phyloP scores from a whole-genome alignment of 108 stramenopile genomes.

The Cyclotella baltica region DNA sequence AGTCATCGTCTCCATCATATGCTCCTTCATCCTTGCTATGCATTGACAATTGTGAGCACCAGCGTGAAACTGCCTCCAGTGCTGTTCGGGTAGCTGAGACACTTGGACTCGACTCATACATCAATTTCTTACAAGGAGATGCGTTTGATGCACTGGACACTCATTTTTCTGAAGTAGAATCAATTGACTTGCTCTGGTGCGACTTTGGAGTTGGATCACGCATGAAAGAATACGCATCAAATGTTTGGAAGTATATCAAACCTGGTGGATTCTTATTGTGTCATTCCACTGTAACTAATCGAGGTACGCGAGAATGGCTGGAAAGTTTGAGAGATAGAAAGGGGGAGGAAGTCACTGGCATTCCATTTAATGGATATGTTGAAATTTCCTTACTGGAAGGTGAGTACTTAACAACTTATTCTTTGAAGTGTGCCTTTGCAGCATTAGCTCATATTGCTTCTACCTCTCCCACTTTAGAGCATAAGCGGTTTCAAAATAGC shows the following conservation, averaged over 20 bases:
- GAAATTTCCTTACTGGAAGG: slow-evolving; percentile 78
- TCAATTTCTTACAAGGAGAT: slow-evolving; percentile 72
- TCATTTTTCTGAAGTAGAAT: slow-evolving; percentile 45
- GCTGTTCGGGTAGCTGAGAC: slow-evolving; percentile 69
- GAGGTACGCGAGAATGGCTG: slow-evolving; percentile 76
- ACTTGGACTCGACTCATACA: slow-evolving; percentile 68
- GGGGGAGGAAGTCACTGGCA: slow-evolving; percentile 59
- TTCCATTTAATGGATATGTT: slow-evolving; percentile 62
- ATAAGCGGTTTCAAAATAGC: slow-evolving; percentile 82
- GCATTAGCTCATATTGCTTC: background rate
- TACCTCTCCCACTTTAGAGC: background rate
- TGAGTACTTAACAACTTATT: slow-evolving; percentile 25
- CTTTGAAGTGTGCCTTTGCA: background rate
- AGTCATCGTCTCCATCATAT: slow-evolving; percentile 13
- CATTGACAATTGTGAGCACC: slow-evolving; percentile 88
- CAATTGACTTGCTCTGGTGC: slow-evolving; percentile 86
- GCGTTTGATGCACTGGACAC: slow-evolving; percentile 70
- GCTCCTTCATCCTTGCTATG: slow-evolving; percentile 61
- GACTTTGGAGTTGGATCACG: slow-evolving; percentile 88
- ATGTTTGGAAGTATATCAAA: slow-evolving; percentile 64
- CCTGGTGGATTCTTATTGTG: slow-evolving; percentile 83
- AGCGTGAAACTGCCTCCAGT: slow-evolving; percentile 77
- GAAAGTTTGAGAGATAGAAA: slow-evolving; percentile 56
- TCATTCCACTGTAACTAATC: slow-evolving; percentile 85
- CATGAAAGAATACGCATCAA: slow-evolving; percentile 67